Evolutionary conservation across 805 yeast species (phyloP).

Genomic region (Starmerella stigmatis): DNA sequence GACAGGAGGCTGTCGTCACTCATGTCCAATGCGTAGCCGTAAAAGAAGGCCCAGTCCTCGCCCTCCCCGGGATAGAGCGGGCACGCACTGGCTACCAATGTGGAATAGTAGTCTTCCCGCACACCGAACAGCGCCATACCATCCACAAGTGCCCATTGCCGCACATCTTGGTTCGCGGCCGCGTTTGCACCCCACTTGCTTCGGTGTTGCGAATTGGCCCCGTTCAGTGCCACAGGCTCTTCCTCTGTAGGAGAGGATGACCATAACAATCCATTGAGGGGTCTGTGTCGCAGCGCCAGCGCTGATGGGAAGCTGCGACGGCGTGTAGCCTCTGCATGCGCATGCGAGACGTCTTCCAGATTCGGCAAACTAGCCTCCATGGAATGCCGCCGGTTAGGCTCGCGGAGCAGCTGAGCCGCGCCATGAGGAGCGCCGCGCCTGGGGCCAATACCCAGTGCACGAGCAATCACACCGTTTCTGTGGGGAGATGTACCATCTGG

Average conservation of each 20-base stretch:
- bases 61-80: neutral
- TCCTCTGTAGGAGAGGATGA: too few relatives aligned
- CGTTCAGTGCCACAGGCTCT: too few relatives aligned
- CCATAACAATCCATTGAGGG: too few relatives aligned
- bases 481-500: neutral
- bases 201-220: too few relatives aligned
- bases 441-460: slow-evolving; percentile 2
- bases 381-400: neutral
- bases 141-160: neutral
- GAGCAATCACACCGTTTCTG: neutral
- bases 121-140: neutral
- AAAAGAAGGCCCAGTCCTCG: neutral
- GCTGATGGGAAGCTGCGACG: too few relatives aligned
- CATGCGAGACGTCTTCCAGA: neutral
- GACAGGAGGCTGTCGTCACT: neutral
- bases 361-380: slow-evolving; percentile 1
- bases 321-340: too few relatives aligned
- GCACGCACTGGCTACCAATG: slow-evolving; percentile 10
- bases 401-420: neutral
- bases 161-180: too few relatives aligned
- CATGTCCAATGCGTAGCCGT: neutral
- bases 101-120: slow-evolving; percentile 15
- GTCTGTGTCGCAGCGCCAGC: too few relatives aligned
- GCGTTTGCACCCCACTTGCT: too few relatives aligned
- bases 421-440: neutral